A percentile compares a stretch with the other conserved stretches of the same genome.
These are phyloP conservation scores for Chamaenerion angustifolium DNA, from an alignment of 345 rosid genomes.

Conservation along the genomic window DNA sequence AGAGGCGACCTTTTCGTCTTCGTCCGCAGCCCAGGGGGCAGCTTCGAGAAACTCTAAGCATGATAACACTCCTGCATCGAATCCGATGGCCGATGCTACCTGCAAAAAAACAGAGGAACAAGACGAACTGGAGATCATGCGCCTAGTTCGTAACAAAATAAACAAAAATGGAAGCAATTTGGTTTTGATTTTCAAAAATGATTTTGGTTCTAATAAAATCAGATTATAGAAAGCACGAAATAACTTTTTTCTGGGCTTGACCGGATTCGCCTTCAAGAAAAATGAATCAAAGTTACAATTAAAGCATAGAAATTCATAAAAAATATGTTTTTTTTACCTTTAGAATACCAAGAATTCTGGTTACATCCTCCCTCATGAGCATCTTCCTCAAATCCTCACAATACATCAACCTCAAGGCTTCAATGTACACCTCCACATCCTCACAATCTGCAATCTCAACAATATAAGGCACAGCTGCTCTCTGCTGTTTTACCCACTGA, in stretches of 20 bases:
- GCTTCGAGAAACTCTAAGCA: conserved; percentile 97
- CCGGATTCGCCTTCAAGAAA: too few relatives aligned
- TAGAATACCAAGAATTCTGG: conserved; percentile 79
- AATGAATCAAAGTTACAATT: too few relatives aligned
- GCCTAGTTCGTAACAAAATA: too few relatives aligned
- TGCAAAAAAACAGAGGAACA: too few relatives aligned
- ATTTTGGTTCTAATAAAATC: too few relatives aligned
- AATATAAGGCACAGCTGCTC: conserved; percentile 37
- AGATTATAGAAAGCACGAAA: too few relatives aligned
- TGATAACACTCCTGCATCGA: conserved; percentile 90
- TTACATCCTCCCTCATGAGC: conserved; percentile 81
- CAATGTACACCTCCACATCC: conserved; percentile 91
- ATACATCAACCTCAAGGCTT: conserved; percentile 85
- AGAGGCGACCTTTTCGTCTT: conserved; percentile 83
- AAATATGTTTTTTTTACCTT: too few relatives aligned
- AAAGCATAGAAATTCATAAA: too few relatives aligned
- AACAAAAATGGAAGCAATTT: too few relatives aligned
- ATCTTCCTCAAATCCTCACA: conserved; percentile 84
- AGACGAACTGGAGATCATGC: too few relatives aligned
- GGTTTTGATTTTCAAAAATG: too few relatives aligned
- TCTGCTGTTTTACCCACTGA: conserved; percentile 59
- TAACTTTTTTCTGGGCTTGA: too few relatives aligned
- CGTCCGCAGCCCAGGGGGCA: conserved; percentile 99
- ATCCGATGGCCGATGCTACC: conserved; percentile 95
- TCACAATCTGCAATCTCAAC: conserved; percentile 98